Evolutionary conservation across 2,329 filamentous ascomycete genomes (phyloP), one percentile per base, ranked within the genome.

Genomic region (Pyricularia sp.): DNA sequence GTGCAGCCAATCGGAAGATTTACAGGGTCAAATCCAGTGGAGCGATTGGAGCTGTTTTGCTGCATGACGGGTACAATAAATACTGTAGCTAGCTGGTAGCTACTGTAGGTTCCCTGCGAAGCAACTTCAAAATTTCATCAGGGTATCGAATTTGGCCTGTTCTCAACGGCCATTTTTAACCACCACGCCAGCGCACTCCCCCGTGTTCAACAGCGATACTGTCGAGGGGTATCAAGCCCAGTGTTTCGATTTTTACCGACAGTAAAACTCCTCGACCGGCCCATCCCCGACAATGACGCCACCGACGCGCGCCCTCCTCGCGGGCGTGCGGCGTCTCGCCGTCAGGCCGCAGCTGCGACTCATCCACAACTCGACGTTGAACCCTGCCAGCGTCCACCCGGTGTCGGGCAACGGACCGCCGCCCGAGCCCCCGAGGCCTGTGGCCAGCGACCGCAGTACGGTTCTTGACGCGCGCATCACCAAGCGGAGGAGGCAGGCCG

Each of bases 391-490:
- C 71, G 84, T 86, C 70, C 80, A 80, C 31, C 81, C 86, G 63
- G 79, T 86, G 71, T 81, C 85, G 71, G 84, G 84, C 70, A 81
- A 84, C 42, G 87, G 87, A 1, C 87, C 88, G 68, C 87, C 88
- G 7, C 87, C 88, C 3, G 79, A 82, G 69, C 79, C 86, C 0
- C 87, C 88, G 1, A 73, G 78, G 17, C 25, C 64, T 0, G 23
- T 33, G 2, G 64, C 42, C 64, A 20, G 1, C 58, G n/a, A 31
- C 31, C 23, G 58, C 17, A 65, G 23, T 61, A 69, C 61, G 30
- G 50, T 9, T 10, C 36, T 11, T 11, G 66, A 66, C 33, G 77
- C 75, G 25, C 79, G 86, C 58, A 76, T 86, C 64, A 82, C 83
- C 71, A 79, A 86, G 67, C 81, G 85, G 69, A 80, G 78, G 74